These are phyloP conservation scores for Backusella mclennaniae DNA, from an alignment of 192 early-diverging fungal genomes.

Conservation along the genomic window DNA sequence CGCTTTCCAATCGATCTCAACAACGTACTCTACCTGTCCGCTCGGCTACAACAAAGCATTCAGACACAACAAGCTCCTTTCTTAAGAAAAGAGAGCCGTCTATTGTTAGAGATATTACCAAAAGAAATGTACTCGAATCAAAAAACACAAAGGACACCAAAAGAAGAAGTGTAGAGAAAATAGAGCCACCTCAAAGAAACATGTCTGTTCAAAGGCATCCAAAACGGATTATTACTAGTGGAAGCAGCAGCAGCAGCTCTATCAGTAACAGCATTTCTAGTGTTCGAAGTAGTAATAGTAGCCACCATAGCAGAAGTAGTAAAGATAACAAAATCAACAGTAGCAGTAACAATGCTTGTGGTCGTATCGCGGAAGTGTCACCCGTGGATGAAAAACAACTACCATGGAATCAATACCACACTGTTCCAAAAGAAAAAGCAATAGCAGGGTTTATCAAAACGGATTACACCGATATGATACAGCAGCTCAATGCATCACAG, in stretches of 20 bases:
- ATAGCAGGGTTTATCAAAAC: not conserved
- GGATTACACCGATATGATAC: not conserved
- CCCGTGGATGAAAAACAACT: not conserved
- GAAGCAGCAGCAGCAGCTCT: not conserved
- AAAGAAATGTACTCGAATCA: not conserved
- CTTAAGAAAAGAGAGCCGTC: not conserved
- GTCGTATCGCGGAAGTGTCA: not conserved
- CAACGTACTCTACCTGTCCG: not conserved
- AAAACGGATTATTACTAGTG: not conserved
- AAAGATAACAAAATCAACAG: not conserved
- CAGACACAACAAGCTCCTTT: not conserved
- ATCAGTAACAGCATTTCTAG: not conserved
- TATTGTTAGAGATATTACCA: not conserved
- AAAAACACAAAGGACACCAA: not conserved
- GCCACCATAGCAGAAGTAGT: not conserved
- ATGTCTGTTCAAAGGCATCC: not conserved
- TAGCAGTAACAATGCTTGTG: not conserved
- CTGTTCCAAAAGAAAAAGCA: not conserved
- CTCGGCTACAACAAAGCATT: not conserved
- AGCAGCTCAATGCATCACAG: slow-evolving; percentile 1
- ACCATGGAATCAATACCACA: slow-evolving; percentile 2
- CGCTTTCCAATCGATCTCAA: not conserved
- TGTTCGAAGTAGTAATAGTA: not conserved
- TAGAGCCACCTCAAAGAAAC: not conserved
- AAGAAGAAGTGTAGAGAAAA: not conserved